Evolutionary conservation across 345 rosid species (phyloP), one percentile per base, ranked within the genome.

Genomic region (Streptanthus diversifolius): DNA sequence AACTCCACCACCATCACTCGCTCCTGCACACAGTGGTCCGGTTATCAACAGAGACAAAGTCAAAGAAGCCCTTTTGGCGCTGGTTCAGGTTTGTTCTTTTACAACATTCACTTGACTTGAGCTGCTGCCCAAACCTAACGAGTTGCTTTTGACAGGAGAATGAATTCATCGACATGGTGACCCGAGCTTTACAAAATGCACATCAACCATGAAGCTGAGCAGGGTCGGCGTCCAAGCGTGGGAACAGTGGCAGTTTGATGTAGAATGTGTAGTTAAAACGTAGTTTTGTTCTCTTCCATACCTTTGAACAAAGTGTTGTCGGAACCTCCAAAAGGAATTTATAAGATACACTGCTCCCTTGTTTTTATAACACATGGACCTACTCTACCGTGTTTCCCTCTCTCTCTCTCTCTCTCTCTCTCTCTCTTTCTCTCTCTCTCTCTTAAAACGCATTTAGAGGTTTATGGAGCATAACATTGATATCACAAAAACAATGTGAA

Each of bases 151-250:
- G 24, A 66, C 79, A 92, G 98, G 90, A 88, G 69, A 71, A 85
- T 83, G 91, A 92, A 56, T 90, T 92, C 68, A 81, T 92, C 11
- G 95, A 88, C 82, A 86, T 87, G 90, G 85, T 92, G 19, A 68
- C 82, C 70, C 78, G 83, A 54, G 92, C 95, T 65, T 54, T 92
- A 75, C 80, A 85, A 81, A 87, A 83, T 66, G 86, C 97, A 19
- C 88, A 89, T 82, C 81, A 84, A 39, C 75, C 81, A 36, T 85
- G 83, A 86, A 64, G 47, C 55, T 37, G 41, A 41, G 37, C 7
- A 7, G 44, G 22, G 30, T 30, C 41, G 18, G 55, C 68, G 29
- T 63, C 56, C 11, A 37, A 43, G 57, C 12, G 29, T 63, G 71
- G 57, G 44, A 49, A 49, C 19, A 66, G 48, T 66, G 63, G 22